These are phyloP conservation scores for Cadophora luteo-olivacea DNA, from an alignment of 2,329 filamentous ascomycete genomes.

Conservation along the genomic window DNA sequence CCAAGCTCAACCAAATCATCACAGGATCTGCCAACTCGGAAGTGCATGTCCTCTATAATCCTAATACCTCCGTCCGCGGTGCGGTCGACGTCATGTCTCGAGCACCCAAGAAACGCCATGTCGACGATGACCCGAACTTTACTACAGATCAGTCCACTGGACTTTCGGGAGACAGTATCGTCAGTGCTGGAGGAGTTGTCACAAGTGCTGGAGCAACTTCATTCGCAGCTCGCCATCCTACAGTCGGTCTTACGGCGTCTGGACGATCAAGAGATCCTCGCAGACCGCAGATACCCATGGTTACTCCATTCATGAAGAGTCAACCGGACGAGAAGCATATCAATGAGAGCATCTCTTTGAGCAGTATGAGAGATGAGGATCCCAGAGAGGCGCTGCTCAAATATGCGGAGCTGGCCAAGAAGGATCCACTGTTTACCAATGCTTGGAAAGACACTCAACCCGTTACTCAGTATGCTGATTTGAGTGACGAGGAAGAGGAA, in stretches of 20 bases:
- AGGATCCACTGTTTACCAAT: conserved; percentile 92
- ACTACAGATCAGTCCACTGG: conserved; percentile 85
- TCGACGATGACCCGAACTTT: conserved; percentile 89
- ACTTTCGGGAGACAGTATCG: conserved; percentile 81
- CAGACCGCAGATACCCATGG: conserved; percentile 81
- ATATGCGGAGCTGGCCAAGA: conserved; percentile 92
- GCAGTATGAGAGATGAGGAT: conserved; percentile 94
- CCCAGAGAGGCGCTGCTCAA: conserved; percentile 91
- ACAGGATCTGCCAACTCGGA: conserved; percentile 92
- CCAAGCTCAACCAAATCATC: conserved; percentile 94
- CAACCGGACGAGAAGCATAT: conserved; percentile 92
- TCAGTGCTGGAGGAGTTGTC: conserved; percentile 70
- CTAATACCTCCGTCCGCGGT: conserved; percentile 79
- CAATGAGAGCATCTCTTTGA: conserved; percentile 85
- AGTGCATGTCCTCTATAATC: conserved; percentile 90
- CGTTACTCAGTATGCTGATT: conserved; percentile 85
- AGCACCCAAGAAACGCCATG: conserved; percentile 91
- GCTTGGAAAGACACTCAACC: conserved; percentile 94
- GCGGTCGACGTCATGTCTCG: conserved; percentile 90
- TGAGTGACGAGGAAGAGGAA: conserved; percentile 83
- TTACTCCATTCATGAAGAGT: conserved; percentile 89
- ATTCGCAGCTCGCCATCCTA: conserved; percentile 67
- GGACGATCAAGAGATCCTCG: conserved; percentile 81
- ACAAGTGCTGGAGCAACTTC: conserved; percentile 54
- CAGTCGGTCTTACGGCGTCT: conserved; percentile 77